Evolutionary conservation across 768 basidiomycete genomes (phyloP).

Genomic region (Lenzites betulinus): DNA sequence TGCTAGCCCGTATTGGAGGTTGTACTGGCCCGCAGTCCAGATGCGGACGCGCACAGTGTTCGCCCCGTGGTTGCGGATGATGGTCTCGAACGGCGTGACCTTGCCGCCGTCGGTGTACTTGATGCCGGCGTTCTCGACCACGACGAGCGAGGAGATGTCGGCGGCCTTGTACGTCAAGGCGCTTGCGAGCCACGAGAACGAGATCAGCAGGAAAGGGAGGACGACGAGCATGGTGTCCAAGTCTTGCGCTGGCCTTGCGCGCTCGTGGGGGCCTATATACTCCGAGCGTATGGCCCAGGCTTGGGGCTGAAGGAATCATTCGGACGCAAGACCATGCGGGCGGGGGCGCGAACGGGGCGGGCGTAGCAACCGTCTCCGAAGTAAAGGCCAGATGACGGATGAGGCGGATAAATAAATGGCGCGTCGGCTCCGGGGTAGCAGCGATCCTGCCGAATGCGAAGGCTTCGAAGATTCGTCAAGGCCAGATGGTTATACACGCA

Average conservation of each 20-base stretch:
- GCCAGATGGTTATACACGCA: too few relatives aligned
- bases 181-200: slow-evolving; percentile 12
- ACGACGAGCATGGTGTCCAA: slow-evolving; percentile 10
- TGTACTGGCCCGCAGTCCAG: slow-evolving; percentile 66
- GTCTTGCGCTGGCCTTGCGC: not conserved
- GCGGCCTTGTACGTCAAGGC: slow-evolving; percentile 51
- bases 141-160: slow-evolving; percentile 56
- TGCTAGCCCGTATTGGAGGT: slow-evolving; percentile 50
- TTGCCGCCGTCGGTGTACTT: slow-evolving; percentile 45
- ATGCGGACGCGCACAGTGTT: slow-evolving; percentile 62
- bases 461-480: not conserved
- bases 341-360: not conserved
- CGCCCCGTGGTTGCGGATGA: slow-evolving; percentile 53
- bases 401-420: not conserved
- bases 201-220: slow-evolving; percentile 16
- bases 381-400: slow-evolving; percentile 2
- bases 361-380: not conserved
- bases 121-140: slow-evolving; percentile 52
- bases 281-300: not conserved
- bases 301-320: not conserved
- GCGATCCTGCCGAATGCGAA: not conserved
- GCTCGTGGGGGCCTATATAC: not conserved
- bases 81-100: slow-evolving; percentile 47
- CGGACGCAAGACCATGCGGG: not conserved
- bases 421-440: not conserved